Conservation (phyloP, 192 early-diverging fungal genomes). For the Podila epicladia region DNA sequence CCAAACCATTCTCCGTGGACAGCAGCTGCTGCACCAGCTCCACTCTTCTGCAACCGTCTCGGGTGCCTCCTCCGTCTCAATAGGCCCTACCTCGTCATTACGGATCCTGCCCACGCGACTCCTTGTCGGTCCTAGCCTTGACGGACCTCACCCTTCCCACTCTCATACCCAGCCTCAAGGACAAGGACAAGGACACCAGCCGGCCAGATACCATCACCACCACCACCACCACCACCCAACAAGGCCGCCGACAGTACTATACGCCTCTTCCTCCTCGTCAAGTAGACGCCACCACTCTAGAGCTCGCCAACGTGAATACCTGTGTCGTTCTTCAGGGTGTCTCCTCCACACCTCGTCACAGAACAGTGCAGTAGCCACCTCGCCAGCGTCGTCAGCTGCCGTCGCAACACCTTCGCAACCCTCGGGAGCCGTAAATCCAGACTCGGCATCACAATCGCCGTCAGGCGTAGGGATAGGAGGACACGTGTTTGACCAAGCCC, state of each 20-base stretch:
- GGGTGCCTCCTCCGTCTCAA: conserved; percentile 3
- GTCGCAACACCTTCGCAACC: background rate
- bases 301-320: conserved; percentile 17
- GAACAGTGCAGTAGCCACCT: conserved; percentile 8
- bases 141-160: conserved; percentile 9
- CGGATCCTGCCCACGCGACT: conserved; percentile 28
- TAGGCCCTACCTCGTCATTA: conserved; percentile 5
- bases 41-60: background rate
- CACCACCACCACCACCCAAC: background rate
- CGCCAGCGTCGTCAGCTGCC: conserved; percentile 13
- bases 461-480: conserved; percentile 1
- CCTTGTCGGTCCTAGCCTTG: conserved; percentile 6
- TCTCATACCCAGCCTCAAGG: conserved; percentile 7
- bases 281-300: conserved; percentile 2
- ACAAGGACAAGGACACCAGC: conserved; percentile 8
- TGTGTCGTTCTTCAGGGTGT: conserved; percentile 1
- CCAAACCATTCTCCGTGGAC: conserved; percentile 37
- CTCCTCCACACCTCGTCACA: conserved; percentile 25
- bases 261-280: background rate
- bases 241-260: background rate
- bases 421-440: background rate
- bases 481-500: conserved; percentile 24
- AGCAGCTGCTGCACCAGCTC: conserved; percentile 26
- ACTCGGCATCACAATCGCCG: background rate
- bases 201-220: conserved; percentile 4